Evolutionary conservation across 1,284 basidiomycete genomes (phyloP), one percentile per base, ranked within the genome.

Genomic region (Pulveroboletus ridleyi): DNA sequence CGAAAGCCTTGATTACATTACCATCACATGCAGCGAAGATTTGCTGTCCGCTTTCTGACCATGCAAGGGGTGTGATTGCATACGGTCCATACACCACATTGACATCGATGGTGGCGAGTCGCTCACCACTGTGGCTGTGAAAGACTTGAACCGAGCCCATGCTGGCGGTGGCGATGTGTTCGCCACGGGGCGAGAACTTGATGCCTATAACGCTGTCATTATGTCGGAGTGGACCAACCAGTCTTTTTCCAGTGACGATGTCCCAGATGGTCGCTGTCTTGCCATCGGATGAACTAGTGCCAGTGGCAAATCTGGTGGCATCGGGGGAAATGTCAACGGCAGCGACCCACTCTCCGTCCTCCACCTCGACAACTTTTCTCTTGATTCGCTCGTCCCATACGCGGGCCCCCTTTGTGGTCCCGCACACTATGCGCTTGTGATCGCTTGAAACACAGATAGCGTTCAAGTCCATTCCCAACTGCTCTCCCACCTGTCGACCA

Each of bases 171-270:
- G 39, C 55, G 15, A 56, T 17, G 5, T 20, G 15, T 17, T 60
- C 20, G 22, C 56, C 59, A 42, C 23, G n/a, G 2, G 59, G 59
- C 7, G 41, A 60, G 41, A 60, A 60, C 17, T 14, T 42, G 17
- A 61, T 9, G 7, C 25, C 57, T 33, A 4, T 0, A 17, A 60
- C 6, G 4, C 1, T 1, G 3, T 7, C 1, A 11, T 18, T 11
- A 20, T 60, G 59, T 23, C 20, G 11, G n/a, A 61, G 42, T 23
- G 33, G 60, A 33, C 60, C 57, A 29, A 61, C 60, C 18, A 61
- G 22, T 47, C 8, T 25, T 10, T 61, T 2, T 8, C 57, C 57
- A 1, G 57, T 60, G 33, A 46, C 0, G 6, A 61, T 61, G 33
- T 46, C 5, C 60, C 60, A 61, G 58, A 61, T 25, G 57, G 8